Conservation (phyloP, 805 yeast species). For the Lipomyces lipofer region DNA sequence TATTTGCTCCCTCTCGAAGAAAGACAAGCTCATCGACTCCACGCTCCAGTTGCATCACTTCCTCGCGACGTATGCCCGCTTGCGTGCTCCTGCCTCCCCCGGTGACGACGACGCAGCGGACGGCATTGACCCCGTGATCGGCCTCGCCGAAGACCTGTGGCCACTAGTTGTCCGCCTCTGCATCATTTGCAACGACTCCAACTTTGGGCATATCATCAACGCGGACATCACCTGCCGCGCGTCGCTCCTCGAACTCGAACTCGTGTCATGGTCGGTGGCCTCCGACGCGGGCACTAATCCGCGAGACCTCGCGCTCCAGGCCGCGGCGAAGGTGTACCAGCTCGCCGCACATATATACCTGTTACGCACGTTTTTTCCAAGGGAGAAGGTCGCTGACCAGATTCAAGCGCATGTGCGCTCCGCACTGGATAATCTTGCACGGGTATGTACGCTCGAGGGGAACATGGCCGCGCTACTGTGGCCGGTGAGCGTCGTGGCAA, state of each 20-base stretch:
- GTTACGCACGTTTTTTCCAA: conserved; percentile 24
- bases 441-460: conserved; percentile 30
- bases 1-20: conserved; percentile 25
- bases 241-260: conserved; percentile 26
- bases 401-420: conserved; percentile 23
- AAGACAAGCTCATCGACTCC: conserved; percentile 16
- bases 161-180: conserved; percentile 29
- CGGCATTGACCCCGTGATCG: conserved; percentile 30
- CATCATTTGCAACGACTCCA: conserved; percentile 27
- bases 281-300: background rate
- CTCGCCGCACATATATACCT: conserved; percentile 29
- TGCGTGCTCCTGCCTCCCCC: background rate
- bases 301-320: conserved; percentile 25
- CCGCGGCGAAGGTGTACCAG: conserved; percentile 29
- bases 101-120: conserved; percentile 4
- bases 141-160: conserved; percentile 28
- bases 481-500: conserved; percentile 30
- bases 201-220: conserved; percentile 22
- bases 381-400: conserved; percentile 19
- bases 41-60: conserved; percentile 27
- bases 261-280: conserved; percentile 21
- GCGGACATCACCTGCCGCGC: conserved; percentile 23
- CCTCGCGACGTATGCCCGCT: conserved; percentile 21
- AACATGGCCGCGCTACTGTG: conserved; percentile 31
- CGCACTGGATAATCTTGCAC: conserved; percentile 26